Conservation (phyloP, 495 filamentous ascomycete species). For the Penicillium maclennaniae region DNA sequence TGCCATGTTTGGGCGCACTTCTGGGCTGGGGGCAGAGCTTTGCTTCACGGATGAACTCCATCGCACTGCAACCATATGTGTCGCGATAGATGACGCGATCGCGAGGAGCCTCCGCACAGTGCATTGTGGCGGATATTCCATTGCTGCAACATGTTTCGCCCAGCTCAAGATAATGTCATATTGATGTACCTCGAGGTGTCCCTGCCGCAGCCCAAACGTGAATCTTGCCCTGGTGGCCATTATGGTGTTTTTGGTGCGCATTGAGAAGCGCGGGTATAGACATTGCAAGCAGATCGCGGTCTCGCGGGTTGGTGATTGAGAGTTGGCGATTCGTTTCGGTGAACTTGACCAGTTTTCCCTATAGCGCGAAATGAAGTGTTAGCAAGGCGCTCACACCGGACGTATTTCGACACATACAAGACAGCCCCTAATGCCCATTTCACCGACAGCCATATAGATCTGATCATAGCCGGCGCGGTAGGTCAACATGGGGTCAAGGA, state of each 20-base stretch:
- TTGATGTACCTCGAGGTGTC: slow-evolving; percentile 36
- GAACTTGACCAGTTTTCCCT: slow-evolving; percentile 39
- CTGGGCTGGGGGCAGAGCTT: slow-evolving; percentile 8
- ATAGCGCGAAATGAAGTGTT: neutral
- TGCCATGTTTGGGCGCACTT: neutral
- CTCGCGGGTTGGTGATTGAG: slow-evolving; percentile 32
- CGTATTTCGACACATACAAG: slow-evolving; percentile 21
- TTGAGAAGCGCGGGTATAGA: slow-evolving; percentile 21
- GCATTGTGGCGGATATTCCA: slow-evolving; percentile 20
- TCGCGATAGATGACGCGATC: slow-evolving; percentile 19
- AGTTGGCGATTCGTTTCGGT: slow-evolving; percentile 27
- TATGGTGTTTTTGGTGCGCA: slow-evolving; percentile 25
- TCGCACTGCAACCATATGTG: slow-evolving; percentile 16
- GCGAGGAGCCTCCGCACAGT: slow-evolving; percentile 22
- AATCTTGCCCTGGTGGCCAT: slow-evolving; percentile 31
- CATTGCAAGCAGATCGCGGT: slow-evolving; percentile 28
- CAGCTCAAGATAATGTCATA: slow-evolving; percentile 17
- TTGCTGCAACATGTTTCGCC: slow-evolving; percentile 32
- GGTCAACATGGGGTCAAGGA: slow-evolving; percentile 45
- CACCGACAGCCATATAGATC: slow-evolving; percentile 33
- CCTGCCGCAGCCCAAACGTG: slow-evolving; percentile 44
- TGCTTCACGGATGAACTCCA: slow-evolving; percentile 21
- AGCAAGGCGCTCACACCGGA: neutral
- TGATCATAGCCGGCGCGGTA: slow-evolving; percentile 37
- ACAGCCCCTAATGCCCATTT: slow-evolving; percentile 42